These are phyloP conservation scores for Cyclotella sp. DNA, from an alignment of 108 stramenopile genomes.

Conservation along the genomic window DNA sequence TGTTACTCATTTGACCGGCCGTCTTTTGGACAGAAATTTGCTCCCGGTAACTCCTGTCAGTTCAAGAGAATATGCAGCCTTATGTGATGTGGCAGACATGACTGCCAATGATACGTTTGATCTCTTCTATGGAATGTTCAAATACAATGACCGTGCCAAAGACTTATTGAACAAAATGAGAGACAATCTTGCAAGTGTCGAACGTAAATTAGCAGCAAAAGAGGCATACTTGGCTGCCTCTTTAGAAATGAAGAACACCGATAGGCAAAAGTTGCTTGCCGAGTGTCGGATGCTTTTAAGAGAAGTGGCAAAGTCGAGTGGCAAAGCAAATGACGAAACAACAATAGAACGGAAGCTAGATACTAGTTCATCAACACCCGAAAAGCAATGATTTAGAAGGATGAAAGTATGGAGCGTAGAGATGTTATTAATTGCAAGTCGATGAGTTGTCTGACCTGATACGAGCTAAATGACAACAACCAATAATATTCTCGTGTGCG, in stretches of 20 bases:
- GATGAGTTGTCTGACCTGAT: too few species aligned
- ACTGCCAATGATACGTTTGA: slow-evolving; percentile 92
- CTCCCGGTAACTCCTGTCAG: slow-evolving; percentile 90
- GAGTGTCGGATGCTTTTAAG: slow-evolving; percentile 87
- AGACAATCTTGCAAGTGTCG: slow-evolving; percentile 91
- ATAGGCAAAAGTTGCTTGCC: slow-evolving; percentile 88
- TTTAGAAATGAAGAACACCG: slow-evolving; percentile 88
- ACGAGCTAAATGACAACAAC: too few species aligned
- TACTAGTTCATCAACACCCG: too few species aligned
- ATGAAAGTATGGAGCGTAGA: too few species aligned
- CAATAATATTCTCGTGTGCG: too few species aligned
- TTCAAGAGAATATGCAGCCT: slow-evolving; percentile 90
- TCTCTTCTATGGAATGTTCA: slow-evolving; percentile 96
- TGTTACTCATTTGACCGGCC: slow-evolving; percentile 94
- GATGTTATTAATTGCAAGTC: too few species aligned
- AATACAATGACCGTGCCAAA: slow-evolving; percentile 87
- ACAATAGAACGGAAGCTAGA: too few species aligned
- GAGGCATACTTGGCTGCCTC: slow-evolving; percentile 94
- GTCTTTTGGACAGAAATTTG: slow-evolving; percentile 84
- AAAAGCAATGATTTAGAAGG: too few species aligned
- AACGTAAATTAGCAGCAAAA: slow-evolving; percentile 92
- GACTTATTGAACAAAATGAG: slow-evolving; percentile 75
- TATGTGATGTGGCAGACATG: slow-evolving; percentile 91
- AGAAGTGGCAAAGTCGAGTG: slow-evolving; percentile 67
- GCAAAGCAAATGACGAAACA: neutral